Evolutionary conservation across 192 early-diverging fungal species (phyloP).

Genomic region (Backusella macrospora): DNA sequence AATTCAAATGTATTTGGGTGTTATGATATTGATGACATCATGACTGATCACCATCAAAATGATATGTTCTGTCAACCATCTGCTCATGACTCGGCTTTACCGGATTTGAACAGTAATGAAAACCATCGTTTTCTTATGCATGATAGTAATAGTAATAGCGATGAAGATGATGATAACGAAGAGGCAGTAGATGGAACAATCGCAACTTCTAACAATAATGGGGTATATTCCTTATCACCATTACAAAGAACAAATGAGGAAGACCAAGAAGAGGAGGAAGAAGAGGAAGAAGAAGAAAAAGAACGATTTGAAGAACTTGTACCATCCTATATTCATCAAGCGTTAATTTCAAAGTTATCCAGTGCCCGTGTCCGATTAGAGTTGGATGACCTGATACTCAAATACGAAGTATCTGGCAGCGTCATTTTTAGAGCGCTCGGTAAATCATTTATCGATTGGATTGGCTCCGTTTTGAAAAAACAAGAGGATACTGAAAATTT

Average conservation of each 20-base stretch:
- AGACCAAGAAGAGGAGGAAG: constrained; percentile 35
- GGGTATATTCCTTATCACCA: background rate
- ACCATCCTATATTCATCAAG: constrained; percentile 40
- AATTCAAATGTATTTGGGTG: background rate
- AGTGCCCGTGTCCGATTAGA: constrained; percentile 47
- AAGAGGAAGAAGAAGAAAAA: constrained; percentile 34
- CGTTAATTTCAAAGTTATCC: constrained; percentile 40
- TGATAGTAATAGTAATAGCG: background rate
- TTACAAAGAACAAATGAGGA: background rate
- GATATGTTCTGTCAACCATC: constrained; percentile 13
- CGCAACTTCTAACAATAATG: no score
- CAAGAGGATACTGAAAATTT: background rate
- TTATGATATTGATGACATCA: background rate
- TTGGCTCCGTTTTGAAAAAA: constrained; percentile 14
- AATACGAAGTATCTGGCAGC: constrained; percentile 40
- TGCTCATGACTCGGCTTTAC: constrained; percentile 27
- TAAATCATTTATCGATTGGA: constrained; percentile 38
- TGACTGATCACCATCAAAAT: background rate
- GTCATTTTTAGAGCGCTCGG: constrained; percentile 37
- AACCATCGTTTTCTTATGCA: background rate
- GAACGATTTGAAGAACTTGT: constrained; percentile 43
- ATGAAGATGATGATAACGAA: background rate
- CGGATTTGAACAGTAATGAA: constrained; percentile 8
- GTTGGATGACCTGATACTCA: constrained; percentile 50
- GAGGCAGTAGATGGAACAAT: no score